phyloP scores from a whole-genome alignment of 805 yeast genomes.

The Saccharomycopsis javanensis region DNA sequence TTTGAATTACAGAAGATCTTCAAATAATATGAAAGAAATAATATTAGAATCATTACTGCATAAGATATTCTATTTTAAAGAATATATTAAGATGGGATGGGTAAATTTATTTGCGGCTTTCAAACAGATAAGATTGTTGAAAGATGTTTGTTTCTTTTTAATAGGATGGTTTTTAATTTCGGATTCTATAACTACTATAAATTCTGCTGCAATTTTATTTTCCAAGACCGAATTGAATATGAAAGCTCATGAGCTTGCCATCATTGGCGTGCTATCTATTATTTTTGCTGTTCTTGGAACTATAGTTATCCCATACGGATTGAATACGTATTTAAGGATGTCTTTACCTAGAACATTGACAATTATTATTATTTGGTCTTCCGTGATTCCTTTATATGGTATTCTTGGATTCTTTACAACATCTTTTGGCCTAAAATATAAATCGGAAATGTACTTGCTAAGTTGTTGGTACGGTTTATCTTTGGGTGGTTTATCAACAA shows the following conservation, averaged over 20 bases:
- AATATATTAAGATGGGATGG: slow-evolving; percentile 54
- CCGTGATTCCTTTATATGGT: slow-evolving; percentile 65
- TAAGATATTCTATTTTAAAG: slow-evolving; percentile 17
- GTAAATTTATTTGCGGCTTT: slow-evolving; percentile 43
- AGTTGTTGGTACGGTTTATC: slow-evolving; percentile 72
- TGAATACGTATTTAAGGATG: slow-evolving; percentile 29
- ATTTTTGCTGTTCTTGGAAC: slow-evolving; percentile 63
- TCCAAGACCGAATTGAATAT: slow-evolving; percentile 62
- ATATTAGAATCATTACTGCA: background rate
- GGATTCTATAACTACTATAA: slow-evolving; percentile 69
- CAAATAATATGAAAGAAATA: slow-evolving; percentile 4
- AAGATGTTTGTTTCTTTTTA: slow-evolving; percentile 57
- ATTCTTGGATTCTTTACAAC: slow-evolving; percentile 51
- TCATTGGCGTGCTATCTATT: slow-evolving; percentile 58
- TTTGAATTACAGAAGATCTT: slow-evolving; percentile 9
- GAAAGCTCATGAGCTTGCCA: slow-evolving; percentile 56
- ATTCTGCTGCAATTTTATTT: slow-evolving; percentile 68
- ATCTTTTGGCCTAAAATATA: slow-evolving; percentile 47
- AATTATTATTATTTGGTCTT: slow-evolving; percentile 47
- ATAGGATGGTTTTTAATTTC: slow-evolving; percentile 70
- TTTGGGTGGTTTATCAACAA: slow-evolving; percentile 62
- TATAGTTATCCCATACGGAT: slow-evolving; percentile 39
- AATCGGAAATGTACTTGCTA: slow-evolving; percentile 57
- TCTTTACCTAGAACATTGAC: slow-evolving; percentile 42
- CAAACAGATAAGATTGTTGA: slow-evolving; percentile 48